Conservation (phyloP, 768 basidiomycete species). For the Favolaschia claudopus region DNA sequence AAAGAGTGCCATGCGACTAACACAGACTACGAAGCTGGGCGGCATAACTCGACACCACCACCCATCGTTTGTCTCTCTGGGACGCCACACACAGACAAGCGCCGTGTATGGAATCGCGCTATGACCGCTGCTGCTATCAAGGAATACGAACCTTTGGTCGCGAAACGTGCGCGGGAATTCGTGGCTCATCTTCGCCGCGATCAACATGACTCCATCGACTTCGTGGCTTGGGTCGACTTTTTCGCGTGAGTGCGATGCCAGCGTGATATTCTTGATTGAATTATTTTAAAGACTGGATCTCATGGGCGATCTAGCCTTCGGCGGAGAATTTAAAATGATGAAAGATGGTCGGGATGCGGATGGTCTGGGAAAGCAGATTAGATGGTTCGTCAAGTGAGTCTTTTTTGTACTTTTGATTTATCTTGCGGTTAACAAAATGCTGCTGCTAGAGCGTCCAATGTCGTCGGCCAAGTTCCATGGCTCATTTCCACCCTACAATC, state of each 20-base stretch:
- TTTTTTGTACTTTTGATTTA: background rate
- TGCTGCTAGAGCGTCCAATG: conserved; percentile 33
- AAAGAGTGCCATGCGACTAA: no score
- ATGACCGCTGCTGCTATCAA: conserved; percentile 54
- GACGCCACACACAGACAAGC: conserved; percentile 53
- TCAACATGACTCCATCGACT: conserved; percentile 35
- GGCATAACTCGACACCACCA: no score
- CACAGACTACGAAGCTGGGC: no score
- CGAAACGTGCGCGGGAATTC: conserved; percentile 46
- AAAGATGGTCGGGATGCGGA: conserved; percentile 50
- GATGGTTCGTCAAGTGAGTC: conserved; percentile 50
- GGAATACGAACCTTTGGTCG: conserved; percentile 51
- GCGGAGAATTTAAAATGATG: conserved; percentile 39
- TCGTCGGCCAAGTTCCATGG: no score
- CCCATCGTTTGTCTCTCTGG: no score
- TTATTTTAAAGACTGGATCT: conserved; percentile 41
- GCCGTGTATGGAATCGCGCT: conserved; percentile 57
- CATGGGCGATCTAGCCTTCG: conserved; percentile 46
- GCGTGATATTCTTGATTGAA: background rate
- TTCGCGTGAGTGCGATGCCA: conserved; percentile 43
- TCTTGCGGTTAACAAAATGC: background rate
- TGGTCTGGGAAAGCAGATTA: conserved; percentile 54
- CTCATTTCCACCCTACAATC: no score
- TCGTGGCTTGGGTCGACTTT: conserved; percentile 45
- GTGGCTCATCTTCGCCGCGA: conserved; percentile 34